Base-by-base conservation (phyloP, 1,139 yeast genomes). In the Saccharomyces hybrid region DNA sequence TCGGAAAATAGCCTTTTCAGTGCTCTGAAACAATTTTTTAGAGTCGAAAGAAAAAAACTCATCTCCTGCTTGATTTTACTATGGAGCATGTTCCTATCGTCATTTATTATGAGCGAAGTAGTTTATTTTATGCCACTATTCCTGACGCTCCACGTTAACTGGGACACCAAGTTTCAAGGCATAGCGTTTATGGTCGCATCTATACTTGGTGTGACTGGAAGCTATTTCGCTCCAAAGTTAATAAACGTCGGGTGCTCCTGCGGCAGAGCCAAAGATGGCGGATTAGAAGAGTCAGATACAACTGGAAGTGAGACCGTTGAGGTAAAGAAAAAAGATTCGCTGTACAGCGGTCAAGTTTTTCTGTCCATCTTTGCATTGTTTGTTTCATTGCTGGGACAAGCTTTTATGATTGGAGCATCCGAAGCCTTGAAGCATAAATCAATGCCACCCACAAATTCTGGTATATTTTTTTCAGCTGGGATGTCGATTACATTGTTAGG, bases 31-130 rank as follows among this genome's bases (percentile, higher is more conserved):
- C 28, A 53, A 26, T 53, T 53, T 19, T 47, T 53, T 32, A 28
- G 31, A n/a, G 41, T 44, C 8, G 46, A 26, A 14, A 46, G 48
- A 8, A 14, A 50, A 13, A 50, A 23, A 27, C 51, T 53, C 14
- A 46, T 50, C 27, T 47, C 48, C 19, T 46, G 51, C 16, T 28
- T 53, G 23, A 50, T 53, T 5, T 32, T 51, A 29, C 48, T 53
- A 29, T 53, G 55, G 55, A 19, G 49, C n/a, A 53, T 53, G 54
- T 53, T 53, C 27, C 47, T 50, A 25, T 51, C 55, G 3, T 50
- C 53, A 25, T 53, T 53, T 42, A 46, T 53, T 34, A 53, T 53
- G 55, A 50, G 55, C 25, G 55, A 53, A 31, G 54, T 53, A 28
- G 25, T 53, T 4, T 53, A 53, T 46, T 53, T 51, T 29, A 53